These are phyloP conservation scores for Leccinum subtestaceum DNA, from an alignment of 768 basidiomycete genomes.

Conservation along the genomic window DNA sequence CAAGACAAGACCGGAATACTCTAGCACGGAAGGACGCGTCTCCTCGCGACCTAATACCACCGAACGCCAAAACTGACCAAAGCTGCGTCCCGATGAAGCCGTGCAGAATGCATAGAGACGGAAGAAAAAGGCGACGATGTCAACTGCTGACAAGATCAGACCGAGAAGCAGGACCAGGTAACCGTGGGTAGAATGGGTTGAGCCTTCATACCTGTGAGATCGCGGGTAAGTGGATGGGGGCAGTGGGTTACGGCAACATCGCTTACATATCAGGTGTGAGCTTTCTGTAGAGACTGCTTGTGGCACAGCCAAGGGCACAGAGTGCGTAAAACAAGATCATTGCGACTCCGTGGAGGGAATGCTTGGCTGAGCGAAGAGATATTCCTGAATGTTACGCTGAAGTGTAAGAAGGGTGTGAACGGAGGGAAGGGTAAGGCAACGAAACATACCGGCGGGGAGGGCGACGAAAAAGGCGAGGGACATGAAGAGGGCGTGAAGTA, in stretches of 20 bases:
- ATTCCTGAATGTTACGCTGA: slow-evolving; percentile 51
- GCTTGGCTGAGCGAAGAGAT: slow-evolving; percentile 72
- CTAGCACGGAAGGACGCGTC: slow-evolving; percentile 26
- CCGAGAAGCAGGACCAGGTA: slow-evolving; percentile 51
- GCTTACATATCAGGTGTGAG: slow-evolving; percentile 80
- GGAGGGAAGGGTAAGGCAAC: not conserved
- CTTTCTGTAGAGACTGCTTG: slow-evolving; percentile 71
- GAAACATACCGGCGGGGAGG: slow-evolving; percentile 69
- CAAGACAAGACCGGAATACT: slow-evolving; percentile 57
- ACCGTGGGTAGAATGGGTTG: slow-evolving; percentile 62
- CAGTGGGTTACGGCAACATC: slow-evolving; percentile 18
- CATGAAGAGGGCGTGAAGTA: slow-evolving; percentile 73
- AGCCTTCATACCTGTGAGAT: slow-evolving; percentile 61
- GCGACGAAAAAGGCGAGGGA: slow-evolving; percentile 77
- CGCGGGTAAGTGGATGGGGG: not conserved
- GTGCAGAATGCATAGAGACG: slow-evolving; percentile 51
- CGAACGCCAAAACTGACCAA: slow-evolving; percentile 54
- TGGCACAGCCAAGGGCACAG: slow-evolving; percentile 58
- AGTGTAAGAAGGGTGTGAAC: not conserved
- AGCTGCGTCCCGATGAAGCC: slow-evolving; percentile 41
- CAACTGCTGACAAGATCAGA: slow-evolving; percentile 46
- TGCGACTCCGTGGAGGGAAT: slow-evolving; percentile 57
- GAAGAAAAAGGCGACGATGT: slow-evolving; percentile 49
- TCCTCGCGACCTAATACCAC: slow-evolving; percentile 51
- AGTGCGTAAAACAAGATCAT: slow-evolving; percentile 64